Evolutionary conservation across 1,284 basidiomycete genomes (phyloP).

Genomic region (Austroboletus niveus): DNA sequence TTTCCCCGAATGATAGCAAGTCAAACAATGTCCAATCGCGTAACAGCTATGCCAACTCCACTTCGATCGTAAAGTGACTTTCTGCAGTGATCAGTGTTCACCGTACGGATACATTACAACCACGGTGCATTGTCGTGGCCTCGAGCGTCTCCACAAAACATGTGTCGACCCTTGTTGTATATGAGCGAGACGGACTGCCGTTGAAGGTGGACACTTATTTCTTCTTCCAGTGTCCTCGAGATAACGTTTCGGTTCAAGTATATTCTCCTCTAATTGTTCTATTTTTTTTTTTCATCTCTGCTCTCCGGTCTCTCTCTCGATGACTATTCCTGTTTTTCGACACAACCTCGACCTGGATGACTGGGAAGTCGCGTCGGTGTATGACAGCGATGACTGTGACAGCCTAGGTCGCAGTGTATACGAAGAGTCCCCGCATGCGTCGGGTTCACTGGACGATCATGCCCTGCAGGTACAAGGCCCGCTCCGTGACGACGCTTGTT

Average conservation of each 20-base stretch:
- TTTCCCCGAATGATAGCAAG: background rate
- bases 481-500: conserved; percentile 4
- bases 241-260: conserved; percentile 1
- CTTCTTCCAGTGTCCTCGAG: conserved; percentile 3
- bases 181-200: conserved; percentile 13
- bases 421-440: conserved; percentile 11
- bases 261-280: background rate
- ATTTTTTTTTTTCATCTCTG: background rate
- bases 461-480: conserved; percentile 4
- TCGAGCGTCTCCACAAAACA: conserved; percentile 25
- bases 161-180: conserved; percentile 29
- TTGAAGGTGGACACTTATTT: conserved; percentile 1
- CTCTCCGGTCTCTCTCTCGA: conserved; percentile 1
- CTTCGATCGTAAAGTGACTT: conserved; percentile 9
- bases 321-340: conserved; percentile 27
- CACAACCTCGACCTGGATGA: conserved; percentile 24
- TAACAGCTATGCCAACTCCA: conserved; percentile 9
- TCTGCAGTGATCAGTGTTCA: conserved; percentile 9
- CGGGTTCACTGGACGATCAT: conserved; percentile 8
- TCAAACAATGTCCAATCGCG: background rate
- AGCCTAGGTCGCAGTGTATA: conserved; percentile 24
- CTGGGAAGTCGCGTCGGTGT: conserved; percentile 31
- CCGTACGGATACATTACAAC: conserved; percentile 11
- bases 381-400: conserved; percentile 28
- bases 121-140: conserved; percentile 25